A percentile compares a stretch with the other conserved stretches of the same genome.
These are phyloP conservation scores for Salix caprea DNA, from an alignment of 345 rosid species.

Conservation along the genomic window DNA sequence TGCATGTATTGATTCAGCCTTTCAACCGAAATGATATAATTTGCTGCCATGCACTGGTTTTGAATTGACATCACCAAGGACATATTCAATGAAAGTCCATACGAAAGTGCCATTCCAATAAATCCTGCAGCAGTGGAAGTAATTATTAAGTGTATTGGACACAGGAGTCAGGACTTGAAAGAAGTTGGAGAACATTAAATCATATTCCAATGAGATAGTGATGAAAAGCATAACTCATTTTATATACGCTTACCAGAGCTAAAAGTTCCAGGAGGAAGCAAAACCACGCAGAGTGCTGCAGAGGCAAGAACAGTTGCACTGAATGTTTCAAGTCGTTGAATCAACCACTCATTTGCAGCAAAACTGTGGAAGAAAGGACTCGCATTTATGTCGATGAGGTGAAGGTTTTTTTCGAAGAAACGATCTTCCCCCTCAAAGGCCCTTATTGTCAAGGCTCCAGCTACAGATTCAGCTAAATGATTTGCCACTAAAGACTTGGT, in stretches of 20 bases:
- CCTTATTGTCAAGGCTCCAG: constrained; percentile 81
- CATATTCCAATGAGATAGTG: too few relatives aligned
- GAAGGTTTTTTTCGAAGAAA: constrained; percentile 65
- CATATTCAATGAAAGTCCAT: constrained; percentile 80
- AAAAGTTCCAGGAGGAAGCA: constrained; percentile 90
- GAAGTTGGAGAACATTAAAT: too few relatives aligned
- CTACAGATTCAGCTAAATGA: constrained; percentile 89
- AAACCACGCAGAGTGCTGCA: constrained; percentile 86
- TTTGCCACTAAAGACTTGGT: constrained; percentile 89
- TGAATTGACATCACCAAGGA: constrained; percentile 75
- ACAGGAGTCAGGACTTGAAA: background rate
- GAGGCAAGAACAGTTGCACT: constrained; percentile 75
- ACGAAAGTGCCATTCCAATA: constrained; percentile 95
- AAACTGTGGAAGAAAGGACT: constrained; percentile 90
- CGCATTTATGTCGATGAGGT: constrained; percentile 72
- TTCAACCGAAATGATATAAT: constrained; percentile 88
- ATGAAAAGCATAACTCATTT: too few relatives aligned
- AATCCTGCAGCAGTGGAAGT: constrained; percentile 56
- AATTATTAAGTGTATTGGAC: background rate
- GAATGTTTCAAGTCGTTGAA: constrained; percentile 73
- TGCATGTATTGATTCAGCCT: constrained; percentile 92
- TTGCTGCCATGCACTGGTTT: constrained; percentile 80
- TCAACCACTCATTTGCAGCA: constrained; percentile 89
- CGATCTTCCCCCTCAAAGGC: constrained; percentile 89
- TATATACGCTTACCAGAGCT: constrained; percentile 57